Conservation (phyloP, 345 rosid genomes). For the Litchi chinensis region DNA sequence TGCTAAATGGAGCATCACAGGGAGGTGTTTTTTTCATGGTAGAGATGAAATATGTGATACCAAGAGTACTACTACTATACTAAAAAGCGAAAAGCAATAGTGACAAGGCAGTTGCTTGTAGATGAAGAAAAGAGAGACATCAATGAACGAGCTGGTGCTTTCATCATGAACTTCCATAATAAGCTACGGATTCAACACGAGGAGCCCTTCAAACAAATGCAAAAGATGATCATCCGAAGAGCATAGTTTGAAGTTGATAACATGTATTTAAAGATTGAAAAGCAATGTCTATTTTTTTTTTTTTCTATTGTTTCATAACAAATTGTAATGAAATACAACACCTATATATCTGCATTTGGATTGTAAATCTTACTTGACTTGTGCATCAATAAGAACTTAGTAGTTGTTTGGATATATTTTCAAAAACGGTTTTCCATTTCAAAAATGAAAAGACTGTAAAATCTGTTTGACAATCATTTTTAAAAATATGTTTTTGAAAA, state of each 20-base stretch:
- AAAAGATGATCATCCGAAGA: not conserved
- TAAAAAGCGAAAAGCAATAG: not conserved
- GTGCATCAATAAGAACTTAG: no score
- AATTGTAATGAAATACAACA: not conserved
- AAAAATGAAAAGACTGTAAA: no score
- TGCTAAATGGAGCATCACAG: not conserved
- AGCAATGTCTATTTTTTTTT: no score
- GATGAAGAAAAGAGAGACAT: conserved; percentile 18
- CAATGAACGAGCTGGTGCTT: conserved; percentile 28
- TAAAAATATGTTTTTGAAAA: no score
- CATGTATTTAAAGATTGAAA: not conserved
- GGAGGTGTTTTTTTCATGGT: not conserved
- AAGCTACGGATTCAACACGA: conserved; percentile 4
- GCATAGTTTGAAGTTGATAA: not conserved
- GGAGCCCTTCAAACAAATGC: conserved; percentile 5
- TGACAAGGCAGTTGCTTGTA: not conserved
- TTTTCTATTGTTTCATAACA: no score
- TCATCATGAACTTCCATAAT: conserved; percentile 26
- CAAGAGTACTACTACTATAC: not conserved
- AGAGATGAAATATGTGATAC: not conserved
- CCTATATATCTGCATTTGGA: no score
- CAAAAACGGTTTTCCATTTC: no score
- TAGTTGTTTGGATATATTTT: no score
- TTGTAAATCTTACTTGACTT: no score
- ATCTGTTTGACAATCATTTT: no score